Percentiles rank a stretch among this genome's conserved stretches.
phyloP scores from a whole-genome alignment of 2,329 filamentous ascomycete species.

The Pseudocercospora macadamiae region DNA sequence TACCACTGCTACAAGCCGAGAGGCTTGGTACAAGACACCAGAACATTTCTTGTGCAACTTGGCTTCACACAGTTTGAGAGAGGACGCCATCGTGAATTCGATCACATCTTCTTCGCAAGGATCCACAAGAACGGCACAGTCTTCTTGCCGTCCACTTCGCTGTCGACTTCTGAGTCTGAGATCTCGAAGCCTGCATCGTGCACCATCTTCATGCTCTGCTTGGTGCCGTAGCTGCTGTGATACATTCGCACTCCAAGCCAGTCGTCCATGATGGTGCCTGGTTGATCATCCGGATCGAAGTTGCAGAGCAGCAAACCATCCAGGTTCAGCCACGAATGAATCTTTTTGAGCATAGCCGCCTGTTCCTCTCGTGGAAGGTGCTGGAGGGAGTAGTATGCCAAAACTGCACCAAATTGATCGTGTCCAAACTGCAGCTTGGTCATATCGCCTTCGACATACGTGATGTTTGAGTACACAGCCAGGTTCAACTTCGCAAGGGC shows the following conservation, averaged over 20 bases:
- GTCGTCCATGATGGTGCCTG: conserved; percentile 25
- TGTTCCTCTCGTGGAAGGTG: conserved; percentile 25
- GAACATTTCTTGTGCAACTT: no score
- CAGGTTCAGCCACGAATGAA: conserved; percentile 20
- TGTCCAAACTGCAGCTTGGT: conserved; percentile 23
- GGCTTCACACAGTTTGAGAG: no score
- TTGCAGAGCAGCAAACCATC: conserved; percentile 22
- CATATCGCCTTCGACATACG: conserved; percentile 19
- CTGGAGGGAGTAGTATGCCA: conserved; percentile 25
- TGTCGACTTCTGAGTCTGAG: conserved; percentile 15
- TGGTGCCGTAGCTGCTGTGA: conserved; percentile 31
- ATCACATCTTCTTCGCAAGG: conserved; percentile 19
- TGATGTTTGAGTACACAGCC: not conserved
- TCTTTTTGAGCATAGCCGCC: conserved; percentile 16
- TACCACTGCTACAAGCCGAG: no score
- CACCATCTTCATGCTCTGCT: conserved; percentile 42
- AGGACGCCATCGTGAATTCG: no score
- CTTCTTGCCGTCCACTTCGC: conserved; percentile 4
- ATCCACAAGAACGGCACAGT: conserved; percentile 25
- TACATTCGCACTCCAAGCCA: conserved; percentile 28
- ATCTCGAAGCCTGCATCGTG: conserved; percentile 40
- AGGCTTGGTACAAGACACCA: no score
- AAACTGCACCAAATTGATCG: conserved; percentile 16
- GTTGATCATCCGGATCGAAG: conserved; percentile 18
- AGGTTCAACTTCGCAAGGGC: conserved; percentile 13